Evolutionary conservation across 2,329 filamentous ascomycete species (phyloP).

Genomic region (Apiospora malaysiana): DNA sequence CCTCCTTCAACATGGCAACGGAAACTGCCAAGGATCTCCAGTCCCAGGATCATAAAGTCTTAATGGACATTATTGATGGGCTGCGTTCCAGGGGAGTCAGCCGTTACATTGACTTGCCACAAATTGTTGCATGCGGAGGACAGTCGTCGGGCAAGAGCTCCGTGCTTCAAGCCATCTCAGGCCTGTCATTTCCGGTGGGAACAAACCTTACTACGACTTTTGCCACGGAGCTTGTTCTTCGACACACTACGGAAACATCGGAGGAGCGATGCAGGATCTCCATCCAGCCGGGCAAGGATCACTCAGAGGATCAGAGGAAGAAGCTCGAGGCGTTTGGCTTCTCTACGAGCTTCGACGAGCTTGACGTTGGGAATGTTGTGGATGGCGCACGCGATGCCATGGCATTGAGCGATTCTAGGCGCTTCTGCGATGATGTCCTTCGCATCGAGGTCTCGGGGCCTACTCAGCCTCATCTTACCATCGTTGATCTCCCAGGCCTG

Average conservation of each 20-base stretch:
- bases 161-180: conserved; percentile 58
- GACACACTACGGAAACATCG: conserved; percentile 41
- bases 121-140: conserved; percentile 57
- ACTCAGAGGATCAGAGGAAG: conserved; percentile 35
- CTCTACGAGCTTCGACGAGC: conserved; percentile 21
- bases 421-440: conserved; percentile 52
- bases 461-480: conserved; percentile 54
- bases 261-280: conserved; percentile 39
- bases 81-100: conserved; percentile 43
- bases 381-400: conserved; percentile 42
- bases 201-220: conserved; percentile 54
- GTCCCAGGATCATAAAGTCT: neutral
- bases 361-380: conserved; percentile 39
- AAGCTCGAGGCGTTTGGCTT: conserved; percentile 26
- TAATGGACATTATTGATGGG: conserved; percentile 21
- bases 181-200: conserved; percentile 59
- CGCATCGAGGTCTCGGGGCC: conserved; percentile 53
- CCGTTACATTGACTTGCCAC: conserved; percentile 41
- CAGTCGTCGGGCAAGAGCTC: conserved; percentile 63
- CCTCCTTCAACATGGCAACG: neutral
- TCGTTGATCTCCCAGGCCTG: conserved; percentile 64
- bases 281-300: conserved; percentile 40
- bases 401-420: conserved; percentile 26
- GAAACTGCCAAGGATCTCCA: conserved; percentile 1
- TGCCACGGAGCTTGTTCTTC: conserved; percentile 65